Base-by-base conservation (phyloP, 2,329 filamentous ascomycete species). In the Knufia fluminis region DNA sequence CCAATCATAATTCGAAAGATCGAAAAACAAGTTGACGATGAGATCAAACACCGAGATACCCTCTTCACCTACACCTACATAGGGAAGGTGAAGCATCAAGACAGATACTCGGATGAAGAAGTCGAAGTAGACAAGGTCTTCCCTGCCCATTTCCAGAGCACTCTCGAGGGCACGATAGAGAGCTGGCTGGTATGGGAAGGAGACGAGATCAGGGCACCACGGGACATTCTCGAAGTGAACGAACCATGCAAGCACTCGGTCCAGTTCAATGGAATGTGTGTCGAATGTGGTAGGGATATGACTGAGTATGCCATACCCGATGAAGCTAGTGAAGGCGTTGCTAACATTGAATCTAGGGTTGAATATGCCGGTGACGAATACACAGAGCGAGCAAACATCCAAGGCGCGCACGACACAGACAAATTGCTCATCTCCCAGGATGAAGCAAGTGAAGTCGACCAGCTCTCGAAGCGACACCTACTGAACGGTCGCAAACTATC, bases 231-330 rank as follows among this genome's bases (percentile, higher is more conserved):
- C 52, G 82, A 88, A 52, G 84, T 98, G 48, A 85, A 95, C 61
- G 92, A 98, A 71, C 81, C 85, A 50, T 98, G 92, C 68, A 78
- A 84, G 24, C 92, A 98, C 68, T 86, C 91, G 60, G 77, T 94
- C 35, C 91, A 97, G 67, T 95, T 87, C 63, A 85, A 85, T 50
- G 90, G 90, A 39, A 77, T 98, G 57, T 98, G 92, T 69, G 88
- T 82, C 52, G 79, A 90, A 54, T 98, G 92, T 68, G 92, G 92
- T 55, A 88, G 91, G 68, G 90, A 97, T 68, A 95, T 98, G 89
- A 95, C 87, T 48, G 82, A 88, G 75, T 78, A 69, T 56, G 74
- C 64, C 35, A 17, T 26, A 41, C 19, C 36, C 50, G 3, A 40
- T 46, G 35, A 38, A 26, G 40, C 31, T 45, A 43, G 28, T 41